Base-by-base conservation (phyloP, 1,284 basidiomycete species). In the Phellinidium pouzarii region DNA sequence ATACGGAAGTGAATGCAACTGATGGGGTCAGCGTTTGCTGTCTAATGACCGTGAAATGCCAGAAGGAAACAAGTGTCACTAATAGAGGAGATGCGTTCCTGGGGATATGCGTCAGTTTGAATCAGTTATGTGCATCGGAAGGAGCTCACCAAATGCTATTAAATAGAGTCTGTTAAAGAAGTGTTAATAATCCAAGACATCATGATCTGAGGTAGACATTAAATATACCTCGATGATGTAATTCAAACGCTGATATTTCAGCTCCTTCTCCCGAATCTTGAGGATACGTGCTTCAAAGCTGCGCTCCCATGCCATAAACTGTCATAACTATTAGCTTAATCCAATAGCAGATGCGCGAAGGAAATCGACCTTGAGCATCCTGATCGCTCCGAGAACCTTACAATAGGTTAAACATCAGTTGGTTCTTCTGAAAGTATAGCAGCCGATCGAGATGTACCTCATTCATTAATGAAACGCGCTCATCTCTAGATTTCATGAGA, bases 281-380 rank as follows among this genome's bases (percentile, higher is more conserved):
- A 88, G 66, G 6, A 95, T 83, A 6, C 79, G 76, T 27, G 75
- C 73, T 68, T 95, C 91, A 62, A 95, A 95, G 61, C 83, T 89
- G 19, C 89, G 80, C 68, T 96, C 94, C 92, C 92, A 94, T 8
- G 90, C 91, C 90, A 94, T 94, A 67, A 94, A 94, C 81, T 87
- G 57, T 7, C 22, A 26, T 20, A 37, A 45, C 4, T 25, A 22
- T 42, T 12, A 23, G 22, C 29, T 34, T 14, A 38, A 31, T 44
- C 1, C 14, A 19, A 25, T 42, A 29, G 29, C 19, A 54, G 31
- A 23, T 25, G 27, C 14, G 3, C 8, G 25, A 50, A 36, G 6
- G 0, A 48, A 44, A 58, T 55, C 38, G 51, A 83, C 81, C 75
- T 96, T 95, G 61, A 95, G 79, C 90, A 95, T 94, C n/a, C 91